Evolutionary conservation across 2,329 filamentous ascomycete genomes (phyloP).

Genomic region (Aspergillus tanneri): DNA sequence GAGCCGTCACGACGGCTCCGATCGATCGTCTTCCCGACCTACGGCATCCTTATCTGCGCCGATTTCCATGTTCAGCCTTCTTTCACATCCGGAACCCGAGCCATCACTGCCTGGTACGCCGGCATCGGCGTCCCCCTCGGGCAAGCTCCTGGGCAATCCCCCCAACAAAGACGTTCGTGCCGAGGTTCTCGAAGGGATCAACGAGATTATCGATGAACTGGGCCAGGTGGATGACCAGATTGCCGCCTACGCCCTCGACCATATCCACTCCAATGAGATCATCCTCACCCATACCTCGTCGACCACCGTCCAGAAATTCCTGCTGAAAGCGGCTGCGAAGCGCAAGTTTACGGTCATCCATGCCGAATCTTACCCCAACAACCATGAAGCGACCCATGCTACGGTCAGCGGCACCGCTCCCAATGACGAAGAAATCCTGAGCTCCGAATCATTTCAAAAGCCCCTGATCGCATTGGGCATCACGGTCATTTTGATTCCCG

Average conservation of each 20-base stretch:
- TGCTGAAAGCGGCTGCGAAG: conserved; percentile 82
- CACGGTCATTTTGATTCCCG: conserved; percentile 78
- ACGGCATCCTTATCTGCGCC: conserved; percentile 57
- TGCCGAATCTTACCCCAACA: conserved; percentile 70
- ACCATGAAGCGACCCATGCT: conserved; percentile 63
- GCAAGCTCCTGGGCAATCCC: conserved; percentile 29
- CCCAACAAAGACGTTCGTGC: conserved; percentile 69
- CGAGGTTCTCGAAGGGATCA: conserved; percentile 89
- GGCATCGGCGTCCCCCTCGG: conserved; percentile 36
- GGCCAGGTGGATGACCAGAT: conserved; percentile 92
- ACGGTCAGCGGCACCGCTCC: conserved; percentile 57
- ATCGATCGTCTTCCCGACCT: conserved; percentile 52
- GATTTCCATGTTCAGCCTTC: conserved; percentile 83
- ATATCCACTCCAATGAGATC: conserved; percentile 90
- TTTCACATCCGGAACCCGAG: conserved; percentile 63
- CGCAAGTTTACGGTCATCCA: conserved; percentile 89
- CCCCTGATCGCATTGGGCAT: conserved; percentile 75
- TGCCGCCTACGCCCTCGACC: conserved; percentile 79
- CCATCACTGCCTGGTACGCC: conserved; percentile 43
- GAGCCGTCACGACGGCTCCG: conserved; percentile 31
- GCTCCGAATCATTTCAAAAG: conserved; percentile 64
- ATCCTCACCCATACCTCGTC: conserved; percentile 88
- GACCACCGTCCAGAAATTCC: conserved; percentile 81
- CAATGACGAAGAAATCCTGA: conserved; percentile 50
- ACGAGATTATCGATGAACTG: conserved; percentile 94